These are phyloP conservation scores for Beauveria sp. DNA, from an alignment of 2,329 filamentous ascomycete genomes.

Conservation along the genomic window DNA sequence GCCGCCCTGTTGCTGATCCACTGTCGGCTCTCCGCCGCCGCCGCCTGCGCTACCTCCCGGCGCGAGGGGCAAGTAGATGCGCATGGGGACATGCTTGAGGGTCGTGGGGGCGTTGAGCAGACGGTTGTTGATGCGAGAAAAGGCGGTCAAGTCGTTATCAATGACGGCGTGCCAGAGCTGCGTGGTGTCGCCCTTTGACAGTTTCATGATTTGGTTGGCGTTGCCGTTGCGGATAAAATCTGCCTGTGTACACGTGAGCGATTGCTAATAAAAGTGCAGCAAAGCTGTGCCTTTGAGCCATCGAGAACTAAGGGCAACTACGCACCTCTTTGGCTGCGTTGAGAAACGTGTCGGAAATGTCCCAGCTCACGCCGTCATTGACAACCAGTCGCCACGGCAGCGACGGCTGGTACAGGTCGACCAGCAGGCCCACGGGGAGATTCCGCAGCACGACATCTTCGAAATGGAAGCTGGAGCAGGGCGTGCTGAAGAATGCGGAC, in stretches of 20 bases:
- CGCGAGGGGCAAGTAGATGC: conserved; percentile 72
- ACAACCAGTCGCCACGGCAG: conserved; percentile 50
- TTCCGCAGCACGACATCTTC: conserved; percentile 46
- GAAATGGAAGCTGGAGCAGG: conserved; percentile 53
- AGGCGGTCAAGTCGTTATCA: conserved; percentile 67
- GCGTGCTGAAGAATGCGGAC: conserved; percentile 42
- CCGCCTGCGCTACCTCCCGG: conserved; percentile 38
- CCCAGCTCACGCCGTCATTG: conserved; percentile 48
- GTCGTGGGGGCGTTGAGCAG: conserved; percentile 69
- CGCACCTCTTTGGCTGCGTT: conserved; percentile 57
- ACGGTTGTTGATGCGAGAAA: conserved; percentile 65
- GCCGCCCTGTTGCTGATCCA: conserved; percentile 14
- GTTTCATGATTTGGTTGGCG: conserved; percentile 80
- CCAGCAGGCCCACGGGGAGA: conserved; percentile 45
- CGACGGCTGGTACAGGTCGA: conserved; percentile 48
- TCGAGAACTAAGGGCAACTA: neutral
- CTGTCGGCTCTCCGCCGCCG: conserved; percentile 16
- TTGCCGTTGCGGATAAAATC: conserved; percentile 85
- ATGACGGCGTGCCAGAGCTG: conserved; percentile 75
- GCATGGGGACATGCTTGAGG: conserved; percentile 77
- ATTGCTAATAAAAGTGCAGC: no score
- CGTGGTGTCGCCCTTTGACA: conserved; percentile 77
- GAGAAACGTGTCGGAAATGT: conserved; percentile 55
- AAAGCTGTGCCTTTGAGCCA: neutral
- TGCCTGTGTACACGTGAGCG: conserved; percentile 39